Evolutionary conservation across 2,329 filamentous ascomycete species (phyloP), one percentile per base, ranked within the genome.

Genomic region (Tricladium varicosporioides): DNA sequence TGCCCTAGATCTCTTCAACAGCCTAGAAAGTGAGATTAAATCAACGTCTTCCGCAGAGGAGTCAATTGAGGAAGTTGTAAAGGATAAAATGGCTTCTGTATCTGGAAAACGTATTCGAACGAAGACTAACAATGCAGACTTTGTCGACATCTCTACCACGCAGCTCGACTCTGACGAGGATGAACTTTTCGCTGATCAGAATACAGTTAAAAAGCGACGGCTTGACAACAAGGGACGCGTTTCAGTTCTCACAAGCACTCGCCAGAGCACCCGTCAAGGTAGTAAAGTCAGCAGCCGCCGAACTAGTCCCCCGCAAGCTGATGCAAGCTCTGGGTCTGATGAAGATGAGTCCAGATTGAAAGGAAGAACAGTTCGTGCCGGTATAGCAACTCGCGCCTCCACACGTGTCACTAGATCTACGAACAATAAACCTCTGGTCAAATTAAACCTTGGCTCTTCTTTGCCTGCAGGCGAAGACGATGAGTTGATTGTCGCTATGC

Each of bases 1-100:
- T 58, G 77, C 78, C 15, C 69, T 82, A 18, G 66, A 76, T 36
- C 62, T 69, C 14, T 79, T 75, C 63, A 69, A 73, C 13, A 61
- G 60, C 59, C 56, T 61, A 56, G 54, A 67, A 59, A 45, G 56
- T 16, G 53, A 57, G 7, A 54, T 56, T 2, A 46, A 58, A n/a
- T 56, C 46, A 48, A n/a, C 43, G 16, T 45, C 56, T 15, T 50
- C 61, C 10, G 33, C 51, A 49, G 59, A 22, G 54, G 49, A 54
- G n/a, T 55, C 51, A 22, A 36, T 33, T 46, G 43, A 58, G n/a
- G 48, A 51, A 5, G 61, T 49, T 46, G 36, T 36, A 10, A 58
- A 63, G 31, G 54, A 47, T 1, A 56, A 45, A 7, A 60, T 63
- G 59, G 47, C 56, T 56, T 58, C 55, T 16, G 50, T 45, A 9